Percentiles rank a stretch among this genome's conserved stretches.
phyloP scores from a whole-genome alignment of 192 early-diverging fungal genomes.

The Oehlia diaphana region DNA sequence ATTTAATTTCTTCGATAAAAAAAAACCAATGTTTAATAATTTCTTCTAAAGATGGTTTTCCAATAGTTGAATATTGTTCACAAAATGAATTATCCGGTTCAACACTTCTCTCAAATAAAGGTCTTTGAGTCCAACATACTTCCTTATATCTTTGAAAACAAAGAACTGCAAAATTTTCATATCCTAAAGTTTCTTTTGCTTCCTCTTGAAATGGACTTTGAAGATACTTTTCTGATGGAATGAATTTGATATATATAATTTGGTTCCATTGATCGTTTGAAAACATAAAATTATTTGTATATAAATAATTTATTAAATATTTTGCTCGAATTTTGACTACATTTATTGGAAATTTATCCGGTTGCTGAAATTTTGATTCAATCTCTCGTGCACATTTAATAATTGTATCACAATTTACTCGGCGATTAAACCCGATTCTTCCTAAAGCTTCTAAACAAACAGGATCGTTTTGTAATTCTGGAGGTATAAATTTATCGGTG shows the following conservation, averaged over 20 bases:
- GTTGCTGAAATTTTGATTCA: neutral
- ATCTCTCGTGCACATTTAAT: constrained; percentile 12
- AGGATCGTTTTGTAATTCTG: neutral
- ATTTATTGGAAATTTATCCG: neutral
- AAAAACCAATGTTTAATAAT: too few species aligned
- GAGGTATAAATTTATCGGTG: neutral
- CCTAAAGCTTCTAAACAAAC: neutral
- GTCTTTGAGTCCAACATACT: too few species aligned
- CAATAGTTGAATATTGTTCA: too few species aligned
- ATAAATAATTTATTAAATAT: neutral
- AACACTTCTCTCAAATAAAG: too few species aligned
- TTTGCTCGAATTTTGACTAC: neutral
- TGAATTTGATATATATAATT: neutral
- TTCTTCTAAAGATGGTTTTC: too few species aligned
- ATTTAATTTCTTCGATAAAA: too few species aligned
- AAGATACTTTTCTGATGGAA: neutral
- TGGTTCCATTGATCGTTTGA: neutral
- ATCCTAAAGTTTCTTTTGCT: neutral
- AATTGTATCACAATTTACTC: neutral
- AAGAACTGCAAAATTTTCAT: too few species aligned
- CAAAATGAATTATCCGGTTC: too few species aligned
- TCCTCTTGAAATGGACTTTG: neutral
- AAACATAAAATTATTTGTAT: neutral
- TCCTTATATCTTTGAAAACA: too few species aligned
- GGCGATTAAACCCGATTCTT: neutral